A percentile compares a stretch with the other conserved stretches of the same genome.
Evolutionary conservation across 2,329 filamentous ascomycete genomes (phyloP).

Genomic region (Sporothrix inflata): DNA sequence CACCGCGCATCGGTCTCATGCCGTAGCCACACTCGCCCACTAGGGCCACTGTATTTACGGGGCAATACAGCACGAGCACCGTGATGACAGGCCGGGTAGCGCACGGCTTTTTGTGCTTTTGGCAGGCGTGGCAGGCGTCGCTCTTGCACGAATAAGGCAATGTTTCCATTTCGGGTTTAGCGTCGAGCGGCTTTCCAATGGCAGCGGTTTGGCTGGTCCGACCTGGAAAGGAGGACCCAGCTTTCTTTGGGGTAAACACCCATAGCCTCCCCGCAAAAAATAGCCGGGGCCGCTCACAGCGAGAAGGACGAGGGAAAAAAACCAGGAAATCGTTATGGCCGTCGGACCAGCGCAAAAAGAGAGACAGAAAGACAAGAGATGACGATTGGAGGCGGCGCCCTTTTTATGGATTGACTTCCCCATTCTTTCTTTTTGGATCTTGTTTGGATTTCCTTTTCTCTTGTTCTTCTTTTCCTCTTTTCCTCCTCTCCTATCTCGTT

Average conservation of each 20-base stretch:
- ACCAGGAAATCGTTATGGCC: constrained; percentile 20
- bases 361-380: not conserved
- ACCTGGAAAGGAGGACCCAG: not conserved
- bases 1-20: not conserved
- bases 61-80: not conserved
- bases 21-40: no score
- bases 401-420: constrained; percentile 8
- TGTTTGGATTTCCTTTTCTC: not conserved
- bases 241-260: constrained; percentile 24
- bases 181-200: not conserved
- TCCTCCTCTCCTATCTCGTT: not conserved
- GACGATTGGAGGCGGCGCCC: not conserved
- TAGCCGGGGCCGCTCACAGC: not conserved
- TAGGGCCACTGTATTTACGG: not conserved
- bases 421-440: not conserved
- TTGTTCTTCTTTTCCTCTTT: not conserved
- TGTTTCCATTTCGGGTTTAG: constrained; percentile 26
- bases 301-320: not conserved
- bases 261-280: constrained; percentile 11
- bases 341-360: constrained; percentile 7
- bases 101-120: not conserved
- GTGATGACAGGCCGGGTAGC: not conserved
- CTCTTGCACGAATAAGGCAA: constrained; percentile 26
- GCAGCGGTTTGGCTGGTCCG: constrained; percentile 21
- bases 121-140: not conserved